Evolutionary conservation across 352 stramenopile species (phyloP), one percentile per base, ranked within the genome.

Genomic region (Phytophthora sojae): DNA sequence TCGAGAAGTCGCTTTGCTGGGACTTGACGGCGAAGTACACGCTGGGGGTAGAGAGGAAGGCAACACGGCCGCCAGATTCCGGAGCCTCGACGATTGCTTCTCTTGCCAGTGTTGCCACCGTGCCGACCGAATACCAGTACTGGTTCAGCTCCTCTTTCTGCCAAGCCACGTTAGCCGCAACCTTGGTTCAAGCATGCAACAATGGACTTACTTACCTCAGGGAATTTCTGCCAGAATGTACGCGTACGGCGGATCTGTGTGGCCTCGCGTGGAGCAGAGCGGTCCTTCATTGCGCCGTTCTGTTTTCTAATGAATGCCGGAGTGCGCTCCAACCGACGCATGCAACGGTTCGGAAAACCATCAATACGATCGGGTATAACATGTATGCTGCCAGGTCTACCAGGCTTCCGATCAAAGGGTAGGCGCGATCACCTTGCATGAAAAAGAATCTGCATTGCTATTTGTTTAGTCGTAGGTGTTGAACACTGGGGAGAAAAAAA

Each of bases 101-200:
- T 15, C 75, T 66, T 0, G 85, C 85, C n/a, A 94, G 64, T 19
- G 76, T 81, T 21, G 97, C 77, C 21, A 98, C 95, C 0, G 95
- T 98, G 6, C 82, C 67, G 5, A 80, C 70, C 1, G 92, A 98
- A 70, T 98, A 99, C 95, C 95, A 99, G 67, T 98, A 99, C 73
- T 99, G 96, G 76, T 99, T 99, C n/a, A 98, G 76, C 70, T 98
- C 85, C 70, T 89, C 88, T 76, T 98, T 97, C 85, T 99, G 21
- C 19, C 45, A 35, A 44, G 15, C 35, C 12, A 44, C 35, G 35
- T 44, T 7, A 44, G 35, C 35, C 7, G 35, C 35, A 17, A 6
- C 35, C 15, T 17, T 15, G 15, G 29, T 44, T 57, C 1, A 54
- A 49, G 15, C 14, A 49, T 9, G 14, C 15, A 23, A 49, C 17